These are phyloP conservation scores for Roridomyces roridus DNA, from an alignment of 768 basidiomycete species.

Conservation along the genomic window DNA sequence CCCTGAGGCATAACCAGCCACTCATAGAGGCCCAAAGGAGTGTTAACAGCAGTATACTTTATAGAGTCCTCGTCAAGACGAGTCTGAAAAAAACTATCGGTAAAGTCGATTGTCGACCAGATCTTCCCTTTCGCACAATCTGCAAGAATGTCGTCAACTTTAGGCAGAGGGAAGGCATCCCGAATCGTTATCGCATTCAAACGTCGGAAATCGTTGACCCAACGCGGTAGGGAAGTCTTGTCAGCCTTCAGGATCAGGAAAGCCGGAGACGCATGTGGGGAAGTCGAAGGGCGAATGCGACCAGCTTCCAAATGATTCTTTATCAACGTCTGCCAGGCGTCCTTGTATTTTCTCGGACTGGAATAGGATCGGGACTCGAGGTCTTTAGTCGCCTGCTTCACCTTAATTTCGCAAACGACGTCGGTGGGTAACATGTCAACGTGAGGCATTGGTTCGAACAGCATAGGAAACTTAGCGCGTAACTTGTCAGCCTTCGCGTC, in stretches of 20 bases:
- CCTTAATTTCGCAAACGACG: slow-evolving; percentile 19
- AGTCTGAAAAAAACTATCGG: slow-evolving; percentile 44
- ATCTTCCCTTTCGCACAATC: slow-evolving; percentile 41
- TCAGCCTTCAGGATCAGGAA: slow-evolving; percentile 46
- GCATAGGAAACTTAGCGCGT: slow-evolving; percentile 17
- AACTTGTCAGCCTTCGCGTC: neutral
- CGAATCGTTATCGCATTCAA: slow-evolving; percentile 38
- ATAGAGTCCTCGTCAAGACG: slow-evolving; percentile 34
- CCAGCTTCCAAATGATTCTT: slow-evolving; percentile 37
- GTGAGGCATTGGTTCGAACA: slow-evolving; percentile 29
- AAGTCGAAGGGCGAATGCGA: slow-evolving; percentile 30
- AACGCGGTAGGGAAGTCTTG: slow-evolving; percentile 32
- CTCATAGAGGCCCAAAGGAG: slow-evolving; percentile 43
- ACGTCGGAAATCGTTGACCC: slow-evolving; percentile 41
- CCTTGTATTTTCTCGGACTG: slow-evolving; percentile 36
- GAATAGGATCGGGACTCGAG: slow-evolving; percentile 27
- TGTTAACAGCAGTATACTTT: slow-evolving; percentile 38
- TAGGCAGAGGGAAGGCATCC: slow-evolving; percentile 36
- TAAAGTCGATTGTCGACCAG: slow-evolving; percentile 43
- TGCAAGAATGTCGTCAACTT: slow-evolving; percentile 36
- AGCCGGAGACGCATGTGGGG: slow-evolving; percentile 36
- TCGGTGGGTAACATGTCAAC: slow-evolving; percentile 24
- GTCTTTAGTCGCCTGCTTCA: slow-evolving; percentile 25
- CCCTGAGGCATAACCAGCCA: slow-evolving; percentile 32
- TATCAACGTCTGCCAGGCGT: slow-evolving; percentile 33